Percentiles rank a stretch among this genome's conserved stretches.
Conservation (phyloP, 495 filamentous ascomycete genomes). For the Penicillium coffeae region DNA sequence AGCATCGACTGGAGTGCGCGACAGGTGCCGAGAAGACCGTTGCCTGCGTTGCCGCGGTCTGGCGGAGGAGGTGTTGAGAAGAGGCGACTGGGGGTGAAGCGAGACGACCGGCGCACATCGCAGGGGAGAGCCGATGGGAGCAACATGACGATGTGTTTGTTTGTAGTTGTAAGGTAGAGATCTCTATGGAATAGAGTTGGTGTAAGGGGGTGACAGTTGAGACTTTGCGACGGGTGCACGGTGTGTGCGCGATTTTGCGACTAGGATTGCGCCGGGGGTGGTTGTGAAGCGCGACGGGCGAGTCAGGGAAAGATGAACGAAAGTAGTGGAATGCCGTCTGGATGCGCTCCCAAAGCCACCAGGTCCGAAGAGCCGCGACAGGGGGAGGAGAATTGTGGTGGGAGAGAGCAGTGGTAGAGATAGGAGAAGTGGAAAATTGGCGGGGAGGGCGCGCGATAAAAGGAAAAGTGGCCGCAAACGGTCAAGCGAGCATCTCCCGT, state of each 20-base stretch:
- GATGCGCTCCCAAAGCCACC: conserved; percentile 29
- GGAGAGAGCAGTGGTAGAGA: conserved; percentile 1
- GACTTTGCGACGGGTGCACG: conserved; percentile 8
- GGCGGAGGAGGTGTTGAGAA: conserved; percentile 60
- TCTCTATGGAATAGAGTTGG: conserved; percentile 1
- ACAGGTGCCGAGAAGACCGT: conserved; percentile 63
- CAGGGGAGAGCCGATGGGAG: conserved; percentile 69
- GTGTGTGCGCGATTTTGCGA: conserved; percentile 25
- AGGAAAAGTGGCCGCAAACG: conserved; percentile 25
- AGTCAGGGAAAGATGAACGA: conserved; percentile 19
- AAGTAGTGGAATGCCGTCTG: conserved; percentile 3
- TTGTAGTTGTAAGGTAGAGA: too few species aligned
- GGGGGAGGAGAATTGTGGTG: not conserved
- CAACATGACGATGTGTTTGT: conserved; percentile 48
- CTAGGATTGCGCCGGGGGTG: conserved; percentile 35
- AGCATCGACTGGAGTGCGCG: conserved; percentile 69
- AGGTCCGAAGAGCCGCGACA: conserved; percentile 31
- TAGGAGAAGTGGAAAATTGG: conserved; percentile 20
- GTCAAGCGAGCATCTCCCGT: conserved; percentile 27
- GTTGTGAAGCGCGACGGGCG: conserved; percentile 24
- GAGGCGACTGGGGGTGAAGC: conserved; percentile 56
- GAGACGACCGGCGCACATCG: conserved; percentile 56
- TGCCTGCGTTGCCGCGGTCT: conserved; percentile 48
- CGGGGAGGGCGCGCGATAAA: conserved; percentile 12
- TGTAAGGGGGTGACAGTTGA: conserved; percentile 5